Conservation (phyloP, 306 rosid species). For the Cajanus cajan region DNA sequence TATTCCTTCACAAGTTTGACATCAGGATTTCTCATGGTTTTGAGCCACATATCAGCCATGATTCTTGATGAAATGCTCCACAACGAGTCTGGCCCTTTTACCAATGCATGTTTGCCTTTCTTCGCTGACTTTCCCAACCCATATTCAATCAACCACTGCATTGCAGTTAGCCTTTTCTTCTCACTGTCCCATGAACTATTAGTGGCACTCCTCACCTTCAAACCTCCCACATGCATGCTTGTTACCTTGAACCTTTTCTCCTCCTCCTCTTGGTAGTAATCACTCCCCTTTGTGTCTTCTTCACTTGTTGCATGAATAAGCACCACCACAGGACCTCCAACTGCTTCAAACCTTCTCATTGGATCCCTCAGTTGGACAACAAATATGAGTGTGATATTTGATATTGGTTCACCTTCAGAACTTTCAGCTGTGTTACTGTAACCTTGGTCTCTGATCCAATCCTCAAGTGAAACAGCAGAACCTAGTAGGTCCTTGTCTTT, state of each 20-base stretch:
- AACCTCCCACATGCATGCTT: conserved; percentile 76
- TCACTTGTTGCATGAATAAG: conserved; percentile 48
- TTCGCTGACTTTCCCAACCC: conserved; percentile 73
- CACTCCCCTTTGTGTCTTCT: conserved; percentile 29
- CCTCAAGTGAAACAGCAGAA: conserved; percentile 65
- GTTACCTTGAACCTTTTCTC: conserved; percentile 61
- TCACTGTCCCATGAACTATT: conserved; percentile 64
- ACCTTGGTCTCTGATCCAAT: conserved; percentile 58
- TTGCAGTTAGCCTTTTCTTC: conserved; percentile 78
- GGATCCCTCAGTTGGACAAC: conserved; percentile 79
- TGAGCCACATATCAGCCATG: conserved; percentile 91
- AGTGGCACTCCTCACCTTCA: conserved; percentile 54
- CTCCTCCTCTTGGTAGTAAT: conserved; percentile 40
- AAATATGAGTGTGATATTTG: conserved; percentile 52
- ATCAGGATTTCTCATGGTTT: conserved; percentile 76
- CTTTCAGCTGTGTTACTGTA: background rate
- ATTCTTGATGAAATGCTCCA: conserved; percentile 92
- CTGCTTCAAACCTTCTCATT: conserved; percentile 61
- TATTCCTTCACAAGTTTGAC: conserved; percentile 47
- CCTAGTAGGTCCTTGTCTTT: conserved; percentile 43
- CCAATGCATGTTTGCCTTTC: conserved; percentile 51
- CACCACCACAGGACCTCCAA: conserved; percentile 82
- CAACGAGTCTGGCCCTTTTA: conserved; percentile 55
- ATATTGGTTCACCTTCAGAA: conserved; percentile 18
- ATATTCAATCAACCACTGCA: conserved; percentile 83